Evolutionary conservation across 129 eudicot species (phyloP).

Genomic region (Daucus carota): DNA sequence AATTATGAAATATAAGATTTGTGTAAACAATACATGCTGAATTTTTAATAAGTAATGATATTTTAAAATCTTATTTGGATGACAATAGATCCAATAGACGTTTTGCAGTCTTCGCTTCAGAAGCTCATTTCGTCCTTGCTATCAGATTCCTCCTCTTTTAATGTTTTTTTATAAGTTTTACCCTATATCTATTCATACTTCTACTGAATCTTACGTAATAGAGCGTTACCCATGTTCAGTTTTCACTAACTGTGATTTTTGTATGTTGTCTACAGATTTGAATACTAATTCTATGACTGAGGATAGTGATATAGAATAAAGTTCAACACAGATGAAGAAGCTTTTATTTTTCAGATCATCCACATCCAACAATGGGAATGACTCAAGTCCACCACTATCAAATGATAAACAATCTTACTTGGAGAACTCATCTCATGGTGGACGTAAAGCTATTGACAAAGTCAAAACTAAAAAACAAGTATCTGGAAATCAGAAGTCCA

Average conservation of each 20-base stretch:
- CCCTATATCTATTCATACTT: not conserved
- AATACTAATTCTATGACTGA: constrained; percentile 14
- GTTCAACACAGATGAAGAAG: constrained; percentile 58
- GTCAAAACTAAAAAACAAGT: constrained; percentile 25
- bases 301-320: constrained; percentile 5
- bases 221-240: not conserved
- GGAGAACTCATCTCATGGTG: constrained; percentile 46
- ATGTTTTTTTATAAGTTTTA: not conserved
- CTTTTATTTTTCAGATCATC: constrained; percentile 67
- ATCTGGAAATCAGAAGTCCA: constrained; percentile 30
- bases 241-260: not conserved
- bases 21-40: not conserved
- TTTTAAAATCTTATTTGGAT: not conserved
- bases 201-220: not conserved
- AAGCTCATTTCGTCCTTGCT: not conserved
- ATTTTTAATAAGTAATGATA: not conserved
- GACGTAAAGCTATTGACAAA: constrained; percentile 6
- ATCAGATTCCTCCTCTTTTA: not conserved
- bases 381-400: constrained; percentile 30
- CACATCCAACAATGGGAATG: constrained; percentile 34
- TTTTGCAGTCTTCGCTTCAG: not conserved
- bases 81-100: not conserved
- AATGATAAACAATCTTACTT: constrained; percentile 40
- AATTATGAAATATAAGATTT: not conserved
- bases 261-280: constrained; percentile 3